A percentile compares a stretch with the other conserved stretches of the same genome.
Conservation (phyloP, 192 early-diverging fungal species). For the Jimgerdemannia lactiflua region DNA sequence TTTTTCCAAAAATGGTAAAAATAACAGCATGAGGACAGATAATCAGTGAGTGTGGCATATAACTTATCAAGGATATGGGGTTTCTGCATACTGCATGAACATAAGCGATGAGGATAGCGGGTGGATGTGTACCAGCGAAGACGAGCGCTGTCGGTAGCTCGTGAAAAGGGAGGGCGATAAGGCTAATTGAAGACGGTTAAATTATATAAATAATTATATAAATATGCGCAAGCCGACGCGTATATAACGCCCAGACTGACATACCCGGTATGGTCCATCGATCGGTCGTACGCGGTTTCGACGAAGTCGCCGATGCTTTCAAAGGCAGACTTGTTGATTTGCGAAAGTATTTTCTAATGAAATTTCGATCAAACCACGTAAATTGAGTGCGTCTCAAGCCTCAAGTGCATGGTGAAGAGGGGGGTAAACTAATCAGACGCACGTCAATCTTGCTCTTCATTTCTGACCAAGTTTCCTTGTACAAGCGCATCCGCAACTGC, state of each 20-base stretch:
- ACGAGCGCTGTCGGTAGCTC: constrained; percentile 73
- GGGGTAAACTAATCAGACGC: neutral
- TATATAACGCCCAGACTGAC: no score
- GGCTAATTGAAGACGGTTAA: neutral
- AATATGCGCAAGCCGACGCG: no score
- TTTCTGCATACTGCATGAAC: no score
- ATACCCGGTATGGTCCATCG: neutral
- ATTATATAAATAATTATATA: neutral
- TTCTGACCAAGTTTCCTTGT: neutral
- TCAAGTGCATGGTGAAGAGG: no score
- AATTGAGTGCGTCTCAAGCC: neutral
- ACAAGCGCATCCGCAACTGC: neutral
- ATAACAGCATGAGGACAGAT: neutral
- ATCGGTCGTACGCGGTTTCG: neutral
- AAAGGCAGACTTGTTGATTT: neutral
- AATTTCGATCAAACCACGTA: neutral
- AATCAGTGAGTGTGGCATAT: no score
- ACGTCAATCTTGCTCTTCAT: neutral
- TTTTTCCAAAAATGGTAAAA: neutral
- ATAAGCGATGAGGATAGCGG: no score
- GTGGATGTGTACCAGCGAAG: constrained; percentile 51
- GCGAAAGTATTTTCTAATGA: neutral
- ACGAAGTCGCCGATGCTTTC: neutral
- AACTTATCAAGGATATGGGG: no score
- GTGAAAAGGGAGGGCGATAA: neutral